Base-by-base conservation (phyloP, 768 basidiomycete genomes). In the Mycena belliarum region DNA sequence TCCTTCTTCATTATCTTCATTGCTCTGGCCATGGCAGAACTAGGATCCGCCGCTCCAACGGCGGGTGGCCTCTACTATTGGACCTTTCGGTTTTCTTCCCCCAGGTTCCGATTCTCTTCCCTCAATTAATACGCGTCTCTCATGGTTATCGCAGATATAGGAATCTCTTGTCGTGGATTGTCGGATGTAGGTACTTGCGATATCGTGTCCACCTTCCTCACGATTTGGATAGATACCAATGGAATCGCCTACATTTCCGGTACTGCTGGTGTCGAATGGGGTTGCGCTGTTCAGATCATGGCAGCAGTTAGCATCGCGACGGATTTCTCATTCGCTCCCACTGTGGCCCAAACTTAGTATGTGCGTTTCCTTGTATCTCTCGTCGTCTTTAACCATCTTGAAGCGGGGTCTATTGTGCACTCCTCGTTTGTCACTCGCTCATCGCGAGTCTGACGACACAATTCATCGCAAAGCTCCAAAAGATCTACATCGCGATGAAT, bases 401-500 rank as follows among this genome's bases (percentile, higher is more conserved):
- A 52, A 90, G 89, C 57, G 89, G 83, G 3, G 80, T 91, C 5
- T 93, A 85, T 61, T 74, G 74, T 23, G 86, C 78, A 5, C 71
- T 93, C 49, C 65, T 92, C 12, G 50, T 87, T 20, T 74, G 80
- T 2, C 88, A 92, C 66, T 87, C 79, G 0, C 55, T 85, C 1
- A 68, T 89, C 23, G 91, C 88, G 64, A 86, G 86, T 60, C 75
- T 91, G 16, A 87, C 82, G 16, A 89, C 89, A 2, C 68, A 75
- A 10, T 49, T 86, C 28, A 75, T 93, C 18, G 90, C 90, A 1
- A 77, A 88, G 26, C 65, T 91, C 12, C 90, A 93, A 67, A 84
- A 79, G n/a, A 69, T 88, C 10, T 92, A 88, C 63, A 81, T 91
- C 21, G 61, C 82, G n/a, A 74, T 92, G 40, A 92, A 92, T 66